Conservation (phyloP, 2,329 filamentous ascomycete genomes). For the Mollisia scopiformis region DNA sequence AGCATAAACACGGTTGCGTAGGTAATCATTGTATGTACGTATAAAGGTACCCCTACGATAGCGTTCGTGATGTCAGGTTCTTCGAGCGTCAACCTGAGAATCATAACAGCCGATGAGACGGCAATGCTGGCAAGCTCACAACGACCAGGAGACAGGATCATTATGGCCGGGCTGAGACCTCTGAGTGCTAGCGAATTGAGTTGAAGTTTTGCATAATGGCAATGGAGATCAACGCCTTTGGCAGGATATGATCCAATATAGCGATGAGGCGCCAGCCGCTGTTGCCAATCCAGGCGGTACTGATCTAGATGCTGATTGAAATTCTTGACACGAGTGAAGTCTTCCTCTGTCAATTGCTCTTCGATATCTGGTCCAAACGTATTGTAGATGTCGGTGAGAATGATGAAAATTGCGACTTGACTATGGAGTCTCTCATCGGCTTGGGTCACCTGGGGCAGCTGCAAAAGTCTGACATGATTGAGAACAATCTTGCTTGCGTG, state of each 20-base stretch:
- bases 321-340: conserved; percentile 36
- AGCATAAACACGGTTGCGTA: conserved; percentile 42
- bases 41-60: conserved; percentile 40
- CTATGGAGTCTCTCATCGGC: conserved; percentile 59
- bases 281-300: conserved; percentile 43
- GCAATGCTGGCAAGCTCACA: conserved; percentile 26
- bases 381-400: conserved; percentile 59
- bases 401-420: conserved; percentile 62
- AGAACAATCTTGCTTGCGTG: conserved; percentile 59
- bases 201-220: conserved; percentile 42
- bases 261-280: conserved; percentile 27
- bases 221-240: conserved; percentile 35
- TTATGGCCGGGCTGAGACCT: conserved; percentile 16
- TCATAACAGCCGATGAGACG: conserved; percentile 28
- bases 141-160: conserved; percentile 19
- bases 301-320: conserved; percentile 42
- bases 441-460: conserved; percentile 51
- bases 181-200: conserved; percentile 38
- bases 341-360: conserved; percentile 47
- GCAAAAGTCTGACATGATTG: conserved; percentile 58
- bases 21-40: conserved; percentile 42
- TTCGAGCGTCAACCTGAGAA: conserved; percentile 38
- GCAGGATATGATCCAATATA: conserved; percentile 28
- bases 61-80: conserved; percentile 38
- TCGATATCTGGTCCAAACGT: conserved; percentile 61